These are phyloP conservation scores for Heritiera fomes DNA, from an alignment of 345 rosid species.

Conservation along the genomic window DNA sequence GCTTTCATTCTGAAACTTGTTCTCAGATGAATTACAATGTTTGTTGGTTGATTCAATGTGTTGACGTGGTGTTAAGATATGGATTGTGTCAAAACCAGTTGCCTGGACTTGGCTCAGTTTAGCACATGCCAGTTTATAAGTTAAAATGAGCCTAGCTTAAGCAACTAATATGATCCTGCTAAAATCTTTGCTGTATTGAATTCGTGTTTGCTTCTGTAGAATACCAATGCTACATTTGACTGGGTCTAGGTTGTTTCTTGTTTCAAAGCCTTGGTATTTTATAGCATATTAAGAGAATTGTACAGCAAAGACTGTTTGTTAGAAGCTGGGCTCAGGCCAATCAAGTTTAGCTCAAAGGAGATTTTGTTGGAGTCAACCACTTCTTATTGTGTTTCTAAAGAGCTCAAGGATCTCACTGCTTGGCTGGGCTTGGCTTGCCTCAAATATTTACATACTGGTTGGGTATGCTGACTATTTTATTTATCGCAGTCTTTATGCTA, in stretches of 20 bases:
- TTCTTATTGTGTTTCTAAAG: neutral
- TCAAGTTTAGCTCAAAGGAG: conserved; percentile 24
- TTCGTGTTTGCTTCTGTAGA: conserved; percentile 7
- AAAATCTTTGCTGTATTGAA: neutral
- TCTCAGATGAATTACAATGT: neutral
- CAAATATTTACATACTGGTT: conserved; percentile 20
- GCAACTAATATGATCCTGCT: conserved; percentile 15
- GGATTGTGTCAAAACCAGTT: conserved; percentile 4
- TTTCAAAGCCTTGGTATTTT: conserved; percentile 19
- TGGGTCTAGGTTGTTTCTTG: conserved; percentile 16
- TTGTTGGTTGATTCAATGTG: conserved; percentile 1
- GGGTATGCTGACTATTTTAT: conserved; percentile 9
- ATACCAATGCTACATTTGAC: conserved; percentile 17
- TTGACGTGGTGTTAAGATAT: neutral
- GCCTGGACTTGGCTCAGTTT: conserved; percentile 18
- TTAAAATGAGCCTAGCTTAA: conserved; percentile 23
- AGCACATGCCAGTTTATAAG: conserved; percentile 7
- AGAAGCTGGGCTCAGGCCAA: conserved; percentile 20
- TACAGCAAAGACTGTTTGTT: conserved; percentile 3
- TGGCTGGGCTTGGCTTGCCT: conserved; percentile 20
- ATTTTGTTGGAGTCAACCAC: conserved; percentile 2
- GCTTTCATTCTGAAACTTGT: neutral
- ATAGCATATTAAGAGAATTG: conserved; percentile 2
- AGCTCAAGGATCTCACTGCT: conserved; percentile 21
- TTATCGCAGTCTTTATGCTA: conserved; percentile 14